phyloP scores from a whole-genome alignment of 1,139 yeast species.

The Hanseniaspora gamundiae region DNA sequence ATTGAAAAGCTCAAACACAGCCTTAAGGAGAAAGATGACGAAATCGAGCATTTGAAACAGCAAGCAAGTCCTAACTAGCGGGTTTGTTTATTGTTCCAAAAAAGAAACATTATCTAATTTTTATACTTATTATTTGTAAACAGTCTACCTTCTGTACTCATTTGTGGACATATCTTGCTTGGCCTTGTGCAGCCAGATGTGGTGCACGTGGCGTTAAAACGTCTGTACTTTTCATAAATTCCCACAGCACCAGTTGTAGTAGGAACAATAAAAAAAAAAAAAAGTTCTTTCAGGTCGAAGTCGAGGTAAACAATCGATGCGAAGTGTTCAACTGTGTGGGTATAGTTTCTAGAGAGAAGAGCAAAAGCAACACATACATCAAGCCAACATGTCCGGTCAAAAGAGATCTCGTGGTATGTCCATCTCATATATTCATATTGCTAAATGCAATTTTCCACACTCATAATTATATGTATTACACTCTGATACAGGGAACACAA shows the following conservation, averaged over 20 bases:
- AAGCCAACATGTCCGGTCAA: background rate
- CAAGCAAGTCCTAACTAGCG: background rate
- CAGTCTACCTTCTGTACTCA: too few species aligned
- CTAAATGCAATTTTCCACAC: background rate
- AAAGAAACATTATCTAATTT: background rate
- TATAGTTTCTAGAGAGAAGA: too few species aligned
- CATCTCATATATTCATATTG: background rate
- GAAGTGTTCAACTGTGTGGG: too few species aligned
- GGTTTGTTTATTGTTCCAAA: background rate
- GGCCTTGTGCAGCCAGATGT: too few species aligned
- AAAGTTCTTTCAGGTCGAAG: slow-evolving; percentile 1
- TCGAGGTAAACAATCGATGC: background rate
- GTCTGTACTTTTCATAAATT: too few species aligned
- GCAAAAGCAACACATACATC: background rate
- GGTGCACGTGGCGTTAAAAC: too few species aligned
- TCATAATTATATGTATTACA: too few species aligned
- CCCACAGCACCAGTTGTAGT: too few species aligned
- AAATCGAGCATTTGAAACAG: slow-evolving; percentile 16
- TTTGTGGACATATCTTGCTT: too few species aligned
- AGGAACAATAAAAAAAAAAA: too few species aligned
- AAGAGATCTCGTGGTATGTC: slow-evolving; percentile 2
- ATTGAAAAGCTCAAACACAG: slow-evolving; percentile 41
- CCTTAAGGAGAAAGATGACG: slow-evolving; percentile 37
- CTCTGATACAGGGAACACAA: too few species aligned
- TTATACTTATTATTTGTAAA: too few species aligned